Base-by-base conservation (phyloP, 768 basidiomycete genomes). In the Piloderma croceum region DNA sequence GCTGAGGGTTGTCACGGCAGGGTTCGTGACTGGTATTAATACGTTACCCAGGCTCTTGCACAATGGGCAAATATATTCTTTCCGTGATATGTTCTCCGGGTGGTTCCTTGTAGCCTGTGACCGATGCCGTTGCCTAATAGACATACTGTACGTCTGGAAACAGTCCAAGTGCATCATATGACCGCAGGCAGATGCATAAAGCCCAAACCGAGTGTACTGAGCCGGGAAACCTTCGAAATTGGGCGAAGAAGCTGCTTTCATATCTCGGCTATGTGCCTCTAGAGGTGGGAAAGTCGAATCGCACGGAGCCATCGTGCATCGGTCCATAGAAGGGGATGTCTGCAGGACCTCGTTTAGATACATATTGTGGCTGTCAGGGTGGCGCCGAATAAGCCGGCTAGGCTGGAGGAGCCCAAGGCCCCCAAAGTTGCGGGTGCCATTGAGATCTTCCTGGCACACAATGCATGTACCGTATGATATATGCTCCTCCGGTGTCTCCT, bases 91-190 rank as follows among this genome's bases (percentile, higher is more conserved):
- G 52, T 81, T 86, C 58, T 98, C 94, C 0, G 96, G 93, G 54
- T 96, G 94, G 48, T 92, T 90, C 27, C 96, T 70, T 5, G 90
- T 90, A 5, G 87, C 80, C 51, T 98, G 94, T 0, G 83, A 72
- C 6, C 86, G 76, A 56, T 94, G 91, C 10, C 93, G 83, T 46
- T 86, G 82, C 33, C 89, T 76, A 39, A 97, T 83, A 13, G 92
- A 93, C 2, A 74, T 58, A 48, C 78, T 91, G 60, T 97, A 98
- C 2, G 83, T 83, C 36, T 84, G 83, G 69, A 97, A 94, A 62
- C 96, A 98, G 31, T 85, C 79, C 46, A 93, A 64, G 63, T 99
- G 96, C 92, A 99, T 98, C 73, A 93, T 79, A 57, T 98, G 96
- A 23, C 83, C 90, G 60, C 94, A 98, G 27, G 90, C 82, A 1